phyloP scores from a whole-genome alignment of 140 eudicot species.

The Stevia rebaudiana region DNA sequence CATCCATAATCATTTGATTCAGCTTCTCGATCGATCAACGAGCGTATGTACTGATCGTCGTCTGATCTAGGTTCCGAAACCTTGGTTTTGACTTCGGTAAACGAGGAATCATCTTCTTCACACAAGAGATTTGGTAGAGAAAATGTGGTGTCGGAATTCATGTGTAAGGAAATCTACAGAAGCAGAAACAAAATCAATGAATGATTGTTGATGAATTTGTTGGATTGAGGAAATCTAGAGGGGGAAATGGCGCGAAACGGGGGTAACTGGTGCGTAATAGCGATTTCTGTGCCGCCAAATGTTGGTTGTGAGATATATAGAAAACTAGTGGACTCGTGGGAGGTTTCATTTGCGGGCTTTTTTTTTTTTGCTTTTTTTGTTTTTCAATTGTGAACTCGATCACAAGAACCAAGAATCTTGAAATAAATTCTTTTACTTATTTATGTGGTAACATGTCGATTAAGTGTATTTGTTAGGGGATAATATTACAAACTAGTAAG shows the following conservation, averaged over 20 bases:
- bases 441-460: no score
- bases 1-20: not conserved
- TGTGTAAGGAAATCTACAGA: not conserved
- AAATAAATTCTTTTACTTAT: no score
- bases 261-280: conserved; percentile 30
- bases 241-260: conserved; percentile 33
- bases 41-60: conserved; percentile 43
- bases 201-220: conserved; percentile 12
- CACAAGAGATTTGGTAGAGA: conserved; percentile 60
- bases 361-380: no score
- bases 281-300: conserved; percentile 86
- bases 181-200: not conserved
- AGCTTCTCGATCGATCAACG: conserved; percentile 43
- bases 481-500: no score
- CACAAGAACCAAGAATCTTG: no score
- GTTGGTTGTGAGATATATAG: conserved; percentile 30
- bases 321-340: not conserved
- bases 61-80: conserved; percentile 29
- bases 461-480: no score
- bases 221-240: conserved; percentile 43
- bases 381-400: no score
- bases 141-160: conserved; percentile 30
- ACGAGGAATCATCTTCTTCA: conserved; percentile 53
- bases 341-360: not conserved
- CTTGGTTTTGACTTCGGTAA: conserved; percentile 20